These are phyloP conservation scores for Bondarzewia mesenterica DNA, from an alignment of 1,284 basidiomycete species.

Conservation along the genomic window DNA sequence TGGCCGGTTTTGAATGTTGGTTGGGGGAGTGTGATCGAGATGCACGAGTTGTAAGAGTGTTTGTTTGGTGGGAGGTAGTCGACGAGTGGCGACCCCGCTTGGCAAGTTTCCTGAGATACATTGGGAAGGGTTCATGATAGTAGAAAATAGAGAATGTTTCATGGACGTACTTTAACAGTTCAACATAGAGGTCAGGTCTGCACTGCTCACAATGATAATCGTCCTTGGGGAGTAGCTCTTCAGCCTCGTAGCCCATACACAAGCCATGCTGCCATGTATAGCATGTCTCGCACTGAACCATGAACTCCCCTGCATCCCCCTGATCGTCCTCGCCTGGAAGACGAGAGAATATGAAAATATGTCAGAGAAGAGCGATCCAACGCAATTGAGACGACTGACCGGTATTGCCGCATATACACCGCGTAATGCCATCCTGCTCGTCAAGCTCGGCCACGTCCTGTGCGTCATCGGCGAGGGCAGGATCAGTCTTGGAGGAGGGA, in stretches of 20 bases:
- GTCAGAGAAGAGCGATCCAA: not conserved
- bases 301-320: slow-evolving; percentile 78
- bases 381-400: slow-evolving; percentile 41
- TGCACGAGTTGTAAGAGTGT: slow-evolving; percentile 30
- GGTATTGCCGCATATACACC: slow-evolving; percentile 88
- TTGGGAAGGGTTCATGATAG: slow-evolving; percentile 8
- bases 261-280: slow-evolving; percentile 97
- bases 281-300: slow-evolving; percentile 97
- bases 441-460: slow-evolving; percentile 40
- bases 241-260: slow-evolving; percentile 90
- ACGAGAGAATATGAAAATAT: not conserved
- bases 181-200: slow-evolving; percentile 78
- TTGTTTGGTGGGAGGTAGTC: slow-evolving; percentile 34
- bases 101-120: slow-evolving; percentile 46
- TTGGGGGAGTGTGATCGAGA: slow-evolving; percentile 74
- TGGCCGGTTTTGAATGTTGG: slow-evolving; percentile 52
- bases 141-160: slow-evolving; percentile 8
- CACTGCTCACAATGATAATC: slow-evolving; percentile 94
- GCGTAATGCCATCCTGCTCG: slow-evolving; percentile 81
- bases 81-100: slow-evolving; percentile 60
- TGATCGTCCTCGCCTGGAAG: slow-evolving; percentile 65
- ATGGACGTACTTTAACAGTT: slow-evolving; percentile 62
- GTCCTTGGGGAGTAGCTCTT: slow-evolving; percentile 74
- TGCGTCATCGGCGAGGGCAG: slow-evolving; percentile 23
- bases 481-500: slow-evolving; percentile 17